Base-by-base conservation (phyloP, 2,329 filamentous ascomycete genomes). In the Phialophora macrospora region DNA sequence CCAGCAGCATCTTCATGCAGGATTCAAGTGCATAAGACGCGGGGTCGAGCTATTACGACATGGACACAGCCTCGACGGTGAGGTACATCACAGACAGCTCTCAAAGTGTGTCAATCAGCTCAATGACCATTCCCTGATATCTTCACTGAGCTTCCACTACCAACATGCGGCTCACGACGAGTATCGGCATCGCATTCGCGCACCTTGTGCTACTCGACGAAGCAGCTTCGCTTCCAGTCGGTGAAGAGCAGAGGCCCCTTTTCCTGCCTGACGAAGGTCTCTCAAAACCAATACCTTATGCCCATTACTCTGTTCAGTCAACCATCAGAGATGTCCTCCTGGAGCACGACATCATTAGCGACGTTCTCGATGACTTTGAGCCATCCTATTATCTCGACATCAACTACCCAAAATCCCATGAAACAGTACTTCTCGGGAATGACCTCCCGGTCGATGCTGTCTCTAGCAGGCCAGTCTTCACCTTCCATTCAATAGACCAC, bases 341-440 rank as follows among this genome's bases (percentile, higher is more conserved):
- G n/a, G 62, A 55, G 20, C 69, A 69, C 63, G 26, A 68, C 8
- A 58, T 72, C 41, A 72, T 64, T 58, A 62, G 61, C 54, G 72
- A 85, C 44, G 85, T 89, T 22, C 80, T 89, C 64, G 82, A 88
- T 68, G 81, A 85, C 67, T 89, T 89, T 74, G 74, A 80, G 3
- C 86, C 87, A 5, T 79, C 79, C 6, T 77, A 87, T 60, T 79
- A 80, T 46, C 72, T 89, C 48, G 76, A 79, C 52, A 77, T 85
- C 8, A 78, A 75, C 48, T 84, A 84, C 76, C 80, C 81, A 63
- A 74, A 78, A 1, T 76, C 74, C 14, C 73, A 82, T 62, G 77
- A 78, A 51, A 73, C 74, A 24, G 81, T 84, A 22, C 69, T 77
- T 0, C 76, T 88, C 0, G 87, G 87, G 34, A 88, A 88, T 74